phyloP scores from a whole-genome alignment of 169 alveolate genomes.

The Cryptosporidium felis region DNA sequence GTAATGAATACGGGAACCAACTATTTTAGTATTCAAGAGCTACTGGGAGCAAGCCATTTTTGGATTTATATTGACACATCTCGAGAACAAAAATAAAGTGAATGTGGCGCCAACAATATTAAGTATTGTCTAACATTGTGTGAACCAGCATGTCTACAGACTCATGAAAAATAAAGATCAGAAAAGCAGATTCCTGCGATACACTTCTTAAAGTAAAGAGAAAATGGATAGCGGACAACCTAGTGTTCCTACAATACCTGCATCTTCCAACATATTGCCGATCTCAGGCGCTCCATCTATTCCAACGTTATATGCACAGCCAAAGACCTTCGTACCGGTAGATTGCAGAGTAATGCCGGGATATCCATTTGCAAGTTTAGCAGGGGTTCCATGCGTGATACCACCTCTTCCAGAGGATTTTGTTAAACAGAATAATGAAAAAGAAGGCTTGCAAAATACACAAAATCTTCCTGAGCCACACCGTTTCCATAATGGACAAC shows the following conservation, averaged over 20 bases:
- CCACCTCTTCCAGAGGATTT: slow-evolving; percentile 64
- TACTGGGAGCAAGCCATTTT: not conserved
- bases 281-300: slow-evolving; percentile 66
- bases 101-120: not conserved
- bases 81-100: not conserved
- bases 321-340: slow-evolving; percentile 66
- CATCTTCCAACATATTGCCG: slow-evolving; percentile 54
- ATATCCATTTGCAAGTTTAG: slow-evolving; percentile 67
- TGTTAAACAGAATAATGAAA: not conserved
- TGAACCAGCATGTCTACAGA: slow-evolving; percentile 9
- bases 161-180: too few relatives aligned
- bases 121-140: slow-evolving; percentile 39
- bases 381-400: slow-evolving; percentile 72
- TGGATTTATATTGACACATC: not conserved
- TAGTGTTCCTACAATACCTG: slow-evolving; percentile 69
- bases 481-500: slow-evolving; percentile 71
- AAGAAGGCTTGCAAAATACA: slow-evolving; percentile 30
- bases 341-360: slow-evolving; percentile 73
- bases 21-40: not conserved
- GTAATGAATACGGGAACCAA: not conserved
- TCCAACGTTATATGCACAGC: slow-evolving; percentile 70
- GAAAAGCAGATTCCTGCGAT: too few relatives aligned
- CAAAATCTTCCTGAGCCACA: slow-evolving; percentile 64
- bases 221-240: slow-evolving; percentile 67
- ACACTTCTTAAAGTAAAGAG: slow-evolving; percentile 3